Evolutionary conservation across 2,329 filamentous ascomycete species (phyloP), one percentile per base, ranked within the genome.

Genomic region (Graphium sp.): DNA sequence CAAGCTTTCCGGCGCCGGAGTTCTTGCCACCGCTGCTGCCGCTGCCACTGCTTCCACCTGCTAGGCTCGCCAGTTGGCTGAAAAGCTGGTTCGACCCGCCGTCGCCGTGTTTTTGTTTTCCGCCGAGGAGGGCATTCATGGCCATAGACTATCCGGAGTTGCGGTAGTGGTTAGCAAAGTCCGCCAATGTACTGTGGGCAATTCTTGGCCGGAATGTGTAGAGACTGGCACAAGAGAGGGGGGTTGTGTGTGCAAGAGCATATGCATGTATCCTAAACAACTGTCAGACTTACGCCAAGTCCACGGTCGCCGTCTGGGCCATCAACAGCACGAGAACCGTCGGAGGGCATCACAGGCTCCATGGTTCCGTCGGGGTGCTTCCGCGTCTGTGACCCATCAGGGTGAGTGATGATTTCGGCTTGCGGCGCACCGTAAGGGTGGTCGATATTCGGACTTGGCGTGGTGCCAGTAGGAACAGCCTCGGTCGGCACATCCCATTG

Each of bases 401-500:
- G 60, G 41, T 74, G 68, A 23, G 64, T 71, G 46, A 73, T 72
- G 38, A 72, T 52, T 46, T 70, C 56, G 30, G 55, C 51, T 24
- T 51, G 52, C 29, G 63, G 56, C 9, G 58, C 53, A 33, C 69
- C 67, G 48, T 74, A 78, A 5, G 73, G 74, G 40, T 77, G 72
- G 13, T 75, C 67, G 34, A 47, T 41, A 30, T 48, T 56, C 32
- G 60, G 61, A 35, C 55, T 63, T 25, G 66, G 73, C 21, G 66
- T 73, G 43, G 56, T 69, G 35, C 71, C 68, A 14, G 66, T 62
- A 24, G 67, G 70, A 6, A 66, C 73, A 28, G 73, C 61, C 33
- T 69, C 58, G 10, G 69, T 79, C 18, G 75, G 75, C 18, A 66
- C 62, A n/a, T 80, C 74, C 75, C 76, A 81, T 50, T 80, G 74